Evolutionary conservation across 108 stramenopile species (phyloP).

Genomic region (Cylindrotheca closterium): DNA sequence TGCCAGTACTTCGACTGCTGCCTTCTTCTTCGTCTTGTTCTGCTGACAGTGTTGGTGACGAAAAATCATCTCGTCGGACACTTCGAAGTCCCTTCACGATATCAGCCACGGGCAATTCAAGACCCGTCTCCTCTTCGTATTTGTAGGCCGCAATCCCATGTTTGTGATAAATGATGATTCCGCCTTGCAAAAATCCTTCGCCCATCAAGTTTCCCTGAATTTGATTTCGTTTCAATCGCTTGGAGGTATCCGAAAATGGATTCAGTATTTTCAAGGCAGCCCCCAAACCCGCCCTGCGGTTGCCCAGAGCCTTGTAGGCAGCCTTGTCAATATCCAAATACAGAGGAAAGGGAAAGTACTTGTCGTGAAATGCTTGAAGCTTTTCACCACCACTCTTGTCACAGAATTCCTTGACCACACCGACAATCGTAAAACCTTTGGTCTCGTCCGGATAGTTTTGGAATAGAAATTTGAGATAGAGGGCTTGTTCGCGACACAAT

Average conservation of each 20-base stretch:
- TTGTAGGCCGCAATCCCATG: constrained; percentile 44
- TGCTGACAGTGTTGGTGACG: too few relatives aligned
- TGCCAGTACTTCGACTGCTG: too few relatives aligned
- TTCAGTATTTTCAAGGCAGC: constrained; percentile 20
- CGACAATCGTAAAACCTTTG: constrained; percentile 38
- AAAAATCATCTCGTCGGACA: too few relatives aligned
- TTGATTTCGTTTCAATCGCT: constrained; percentile 44
- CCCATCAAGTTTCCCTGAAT: constrained; percentile 62
- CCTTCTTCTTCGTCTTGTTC: too few relatives aligned
- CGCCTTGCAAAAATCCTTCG: constrained; percentile 70
- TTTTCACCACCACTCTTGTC: constrained; percentile 60
- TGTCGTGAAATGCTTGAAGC: constrained; percentile 44
- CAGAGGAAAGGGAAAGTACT: constrained; percentile 50
- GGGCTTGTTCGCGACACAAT: constrained; percentile 69
- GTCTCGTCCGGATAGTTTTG: constrained; percentile 1
- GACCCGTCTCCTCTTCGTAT: constrained; percentile 59
- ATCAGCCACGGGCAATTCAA: constrained; percentile 41
- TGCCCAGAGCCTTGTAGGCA: constrained; percentile 57
- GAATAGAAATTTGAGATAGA: constrained; percentile 37
- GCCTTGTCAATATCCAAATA: constrained; percentile 43
- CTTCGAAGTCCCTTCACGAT: too few relatives aligned
- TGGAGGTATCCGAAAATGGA: constrained; percentile 23
- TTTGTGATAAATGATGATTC: constrained; percentile 53
- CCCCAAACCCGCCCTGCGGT: constrained; percentile 7
- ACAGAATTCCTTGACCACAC: constrained; percentile 26